Evolutionary conservation across 2,329 filamentous ascomycete genomes (phyloP), one percentile per base, ranked within the genome.

Genomic region (Falciphora oryzae): DNA sequence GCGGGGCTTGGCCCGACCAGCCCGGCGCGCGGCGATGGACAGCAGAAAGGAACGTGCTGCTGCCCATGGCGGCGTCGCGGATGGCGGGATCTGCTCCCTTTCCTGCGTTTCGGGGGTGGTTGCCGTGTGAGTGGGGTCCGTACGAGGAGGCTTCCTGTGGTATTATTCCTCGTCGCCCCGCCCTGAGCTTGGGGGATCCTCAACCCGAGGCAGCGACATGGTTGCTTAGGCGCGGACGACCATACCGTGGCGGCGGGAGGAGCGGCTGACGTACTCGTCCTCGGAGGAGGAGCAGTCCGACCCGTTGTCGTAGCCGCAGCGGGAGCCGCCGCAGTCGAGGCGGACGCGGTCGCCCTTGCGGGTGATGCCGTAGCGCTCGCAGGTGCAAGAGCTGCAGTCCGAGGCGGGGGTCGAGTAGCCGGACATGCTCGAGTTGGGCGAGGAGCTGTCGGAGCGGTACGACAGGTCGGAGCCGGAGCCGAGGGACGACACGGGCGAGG

Each of bases 291-390:
- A 92, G 82, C 89, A 92, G 65, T 81, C 85, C 68, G 83, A 85
- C 67, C 90, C 87, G 72, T 91, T 89, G 69, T 85, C 85, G 80
- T 91, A 95, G 73, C 92, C 91, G 79, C 94, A 97, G 75, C 92
- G 89, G 67, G 88, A 83, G 71, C 94, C 94, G 71, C 93, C 93
- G 75, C 94, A 98, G 85, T 97, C 93, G 77, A 97, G 88, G 85
- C 94, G 95, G 85, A 98, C 90, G 73, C 93, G 89, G 78, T 96
- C 90, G 74, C 93, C 93, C 77, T 89, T 89, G 80, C 93, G 91
- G 69, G 93, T 97, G 82, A 98, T 96, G 72, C 93, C 94, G 82
- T 95, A 97, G 80, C 93, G 91, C 78, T 97, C 92, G 81, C 94
- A 98, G 69, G 89, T 93, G 87, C 95, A 98, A 76, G 84, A 85